Percentiles rank a stretch among this genome's conserved stretches.
phyloP scores from a whole-genome alignment of 345 rosid genomes.

The Gossypium thurberi region DNA sequence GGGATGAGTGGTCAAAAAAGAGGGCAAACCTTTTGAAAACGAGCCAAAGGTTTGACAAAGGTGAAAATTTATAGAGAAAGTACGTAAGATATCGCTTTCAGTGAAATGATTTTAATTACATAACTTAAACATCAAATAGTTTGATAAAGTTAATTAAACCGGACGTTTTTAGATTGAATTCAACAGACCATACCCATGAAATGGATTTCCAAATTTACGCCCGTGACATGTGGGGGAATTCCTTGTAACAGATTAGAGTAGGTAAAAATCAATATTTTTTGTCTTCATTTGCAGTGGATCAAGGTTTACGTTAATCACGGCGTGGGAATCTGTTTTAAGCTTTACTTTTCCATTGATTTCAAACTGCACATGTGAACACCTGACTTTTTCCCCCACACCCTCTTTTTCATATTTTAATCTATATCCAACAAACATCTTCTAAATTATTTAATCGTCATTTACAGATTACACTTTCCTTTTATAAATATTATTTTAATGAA shows the following conservation, averaged over 20 bases:
- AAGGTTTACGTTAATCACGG: constrained; percentile 23
- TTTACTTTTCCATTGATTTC: neutral
- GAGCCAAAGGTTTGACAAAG: constrained; percentile 30
- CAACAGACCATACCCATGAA: neutral
- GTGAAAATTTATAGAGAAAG: neutral
- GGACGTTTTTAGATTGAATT: neutral
- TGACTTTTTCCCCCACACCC: constrained; percentile 1
- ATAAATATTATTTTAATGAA: no score
- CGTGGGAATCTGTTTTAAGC: neutral
- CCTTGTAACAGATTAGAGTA: neutral
- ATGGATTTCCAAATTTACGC: neutral
- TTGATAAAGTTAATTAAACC: neutral
- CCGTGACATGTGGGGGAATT: constrained; percentile 23
- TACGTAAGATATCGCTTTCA: constrained; percentile 24
- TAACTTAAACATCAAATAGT: neutral
- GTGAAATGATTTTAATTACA: neutral
- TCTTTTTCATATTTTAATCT: no score
- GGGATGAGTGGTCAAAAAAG: constrained; percentile 40
- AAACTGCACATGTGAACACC: constrained; percentile 15
- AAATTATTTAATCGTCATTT: no score
- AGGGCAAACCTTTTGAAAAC: constrained; percentile 26
- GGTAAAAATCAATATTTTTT: neutral
- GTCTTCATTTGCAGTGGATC: neutral
- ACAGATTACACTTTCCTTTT: neutral
- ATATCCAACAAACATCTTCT: no score